phyloP scores from a whole-genome alignment of 73 alveolate species.

The Paramecium tetraurelia region DNA sequence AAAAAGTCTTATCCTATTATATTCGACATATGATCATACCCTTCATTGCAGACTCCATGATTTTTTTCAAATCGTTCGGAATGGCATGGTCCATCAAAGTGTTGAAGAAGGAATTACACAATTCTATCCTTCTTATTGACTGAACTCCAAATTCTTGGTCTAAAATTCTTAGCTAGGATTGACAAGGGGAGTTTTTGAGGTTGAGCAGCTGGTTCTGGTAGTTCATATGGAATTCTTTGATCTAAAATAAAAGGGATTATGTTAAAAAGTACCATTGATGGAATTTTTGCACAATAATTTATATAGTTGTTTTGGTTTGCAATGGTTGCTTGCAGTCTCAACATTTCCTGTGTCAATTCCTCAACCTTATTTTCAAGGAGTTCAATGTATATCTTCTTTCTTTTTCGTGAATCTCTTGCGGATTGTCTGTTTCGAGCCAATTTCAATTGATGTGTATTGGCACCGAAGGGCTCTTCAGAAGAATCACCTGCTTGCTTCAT shows the following conservation, averaged over 20 bases:
- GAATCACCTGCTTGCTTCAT: background rate
- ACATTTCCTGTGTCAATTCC: slow-evolving; percentile 32
- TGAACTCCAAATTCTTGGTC: slow-evolving; percentile 18
- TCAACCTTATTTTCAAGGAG: slow-evolving; percentile 59
- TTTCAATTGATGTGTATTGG: slow-evolving; percentile 11
- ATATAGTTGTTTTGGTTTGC: background rate
- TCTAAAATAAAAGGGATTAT: background rate
- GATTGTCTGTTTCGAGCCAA: slow-evolving; percentile 64
- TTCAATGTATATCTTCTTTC: slow-evolving; percentile 65
- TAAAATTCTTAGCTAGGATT: background rate
- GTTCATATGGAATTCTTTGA: slow-evolving; percentile 25
- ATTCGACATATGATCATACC: background rate
- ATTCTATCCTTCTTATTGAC: slow-evolving; percentile 25
- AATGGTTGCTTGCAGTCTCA: background rate
- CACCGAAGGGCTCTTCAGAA: background rate
- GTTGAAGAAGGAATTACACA: slow-evolving; percentile 38
- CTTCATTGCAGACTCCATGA: slow-evolving; percentile 40
- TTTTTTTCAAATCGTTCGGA: slow-evolving; percentile 3
- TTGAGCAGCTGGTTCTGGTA: background rate
- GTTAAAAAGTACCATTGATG: slow-evolving; percentile 7
- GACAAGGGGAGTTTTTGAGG: background rate
- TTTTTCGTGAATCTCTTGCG: slow-evolving; percentile 62
- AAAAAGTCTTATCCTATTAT: background rate
- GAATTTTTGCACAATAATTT: slow-evolving; percentile 21
- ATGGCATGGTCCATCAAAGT: slow-evolving; percentile 42